phyloP scores from a whole-genome alignment of 495 filamentous ascomycete species.

The Penicillium odoratum region DNA sequence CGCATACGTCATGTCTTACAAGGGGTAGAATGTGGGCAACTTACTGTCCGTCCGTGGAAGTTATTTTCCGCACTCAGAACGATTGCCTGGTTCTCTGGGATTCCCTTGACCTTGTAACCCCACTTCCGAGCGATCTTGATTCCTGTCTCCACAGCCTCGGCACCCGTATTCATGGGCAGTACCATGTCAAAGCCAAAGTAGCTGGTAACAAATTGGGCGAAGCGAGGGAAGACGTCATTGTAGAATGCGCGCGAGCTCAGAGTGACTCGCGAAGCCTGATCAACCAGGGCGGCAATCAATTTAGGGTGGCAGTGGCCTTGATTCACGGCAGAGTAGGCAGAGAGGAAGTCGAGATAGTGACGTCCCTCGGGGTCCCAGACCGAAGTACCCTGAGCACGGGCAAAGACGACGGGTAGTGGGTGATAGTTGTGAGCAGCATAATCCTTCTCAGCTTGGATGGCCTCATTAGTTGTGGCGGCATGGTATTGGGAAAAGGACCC shows the following conservation, averaged over 20 bases:
- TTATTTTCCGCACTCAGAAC: conserved; percentile 86
- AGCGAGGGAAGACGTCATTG: conserved; percentile 98
- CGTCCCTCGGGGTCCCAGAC: conserved; percentile 98
- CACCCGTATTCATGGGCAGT: conserved; percentile 98
- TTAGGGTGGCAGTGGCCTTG: conserved; percentile 98
- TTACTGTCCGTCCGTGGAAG: conserved; percentile 93
- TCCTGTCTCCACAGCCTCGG: conserved; percentile 97
- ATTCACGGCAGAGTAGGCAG: conserved; percentile 97
- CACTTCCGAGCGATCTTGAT: conserved; percentile 98
- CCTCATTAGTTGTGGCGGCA: conserved; percentile 71
- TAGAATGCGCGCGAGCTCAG: conserved; percentile 96
- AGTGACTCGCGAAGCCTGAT: conserved; percentile 88
- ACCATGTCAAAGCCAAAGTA: conserved; percentile 98
- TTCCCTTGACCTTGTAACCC: conserved; percentile 96
- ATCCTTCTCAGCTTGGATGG: conserved; percentile 76
- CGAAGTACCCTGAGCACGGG: conserved; percentile 74
- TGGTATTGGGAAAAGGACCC: conserved; percentile 62
- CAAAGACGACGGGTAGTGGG: conserved; percentile 89
- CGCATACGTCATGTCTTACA: conserved; percentile 8
- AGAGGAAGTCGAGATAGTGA: conserved; percentile 96
- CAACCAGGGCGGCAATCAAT: conserved; percentile 82
- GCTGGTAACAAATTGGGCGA: conserved; percentile 86
- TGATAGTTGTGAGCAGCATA: conserved; percentile 99
- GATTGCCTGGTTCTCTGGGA: conserved; percentile 78
- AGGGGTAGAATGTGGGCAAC: conserved; percentile 26